Evolutionary conservation across 805 yeast genomes (phyloP).

Genomic region (Zygoascus bituminiphila): DNA sequence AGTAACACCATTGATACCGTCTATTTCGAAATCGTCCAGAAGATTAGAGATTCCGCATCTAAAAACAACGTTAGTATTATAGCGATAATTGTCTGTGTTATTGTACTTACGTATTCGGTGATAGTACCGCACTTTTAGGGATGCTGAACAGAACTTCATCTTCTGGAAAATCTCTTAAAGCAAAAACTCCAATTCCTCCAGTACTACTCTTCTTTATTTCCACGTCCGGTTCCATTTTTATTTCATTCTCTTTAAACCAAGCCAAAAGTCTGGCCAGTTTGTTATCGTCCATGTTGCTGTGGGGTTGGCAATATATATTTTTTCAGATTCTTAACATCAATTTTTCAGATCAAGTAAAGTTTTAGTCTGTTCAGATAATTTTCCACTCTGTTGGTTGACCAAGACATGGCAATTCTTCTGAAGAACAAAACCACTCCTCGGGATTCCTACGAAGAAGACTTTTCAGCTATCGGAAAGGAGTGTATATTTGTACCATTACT

Average conservation of each 20-base stretch:
- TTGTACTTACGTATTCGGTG: slow-evolving; percentile 23
- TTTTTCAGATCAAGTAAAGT: neutral
- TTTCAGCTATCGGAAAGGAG: slow-evolving; percentile 31
- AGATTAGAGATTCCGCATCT: slow-evolving; percentile 51
- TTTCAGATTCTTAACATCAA: neutral
- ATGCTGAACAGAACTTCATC: slow-evolving; percentile 29
- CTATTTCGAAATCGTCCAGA: slow-evolving; percentile 48
- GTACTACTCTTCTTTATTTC: slow-evolving; percentile 38
- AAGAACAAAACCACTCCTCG: slow-evolving; percentile 64
- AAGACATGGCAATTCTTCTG: slow-evolving; percentile 37
- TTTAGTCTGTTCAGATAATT: too few species aligned
- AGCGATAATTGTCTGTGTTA: neutral
- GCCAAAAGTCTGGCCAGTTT: slow-evolving; percentile 27
- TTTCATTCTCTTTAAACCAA: slow-evolving; percentile 51
- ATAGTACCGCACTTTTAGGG: slow-evolving; percentile 28
- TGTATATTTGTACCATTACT: slow-evolving; percentile 67
- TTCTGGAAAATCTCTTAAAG: slow-evolving; percentile 33
- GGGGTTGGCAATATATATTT: neutral
- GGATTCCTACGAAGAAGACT: slow-evolving; percentile 54
- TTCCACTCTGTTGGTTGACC: too few species aligned
- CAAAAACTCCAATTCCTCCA: slow-evolving; percentile 75
- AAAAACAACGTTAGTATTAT: neutral
- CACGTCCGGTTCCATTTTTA: slow-evolving; percentile 46
- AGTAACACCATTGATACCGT: slow-evolving; percentile 60
- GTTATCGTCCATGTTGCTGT: slow-evolving; percentile 1